Evolutionary conservation across 2,329 filamentous ascomycete species (phyloP).

Genomic region (Sarocladiaceae sp.): DNA sequence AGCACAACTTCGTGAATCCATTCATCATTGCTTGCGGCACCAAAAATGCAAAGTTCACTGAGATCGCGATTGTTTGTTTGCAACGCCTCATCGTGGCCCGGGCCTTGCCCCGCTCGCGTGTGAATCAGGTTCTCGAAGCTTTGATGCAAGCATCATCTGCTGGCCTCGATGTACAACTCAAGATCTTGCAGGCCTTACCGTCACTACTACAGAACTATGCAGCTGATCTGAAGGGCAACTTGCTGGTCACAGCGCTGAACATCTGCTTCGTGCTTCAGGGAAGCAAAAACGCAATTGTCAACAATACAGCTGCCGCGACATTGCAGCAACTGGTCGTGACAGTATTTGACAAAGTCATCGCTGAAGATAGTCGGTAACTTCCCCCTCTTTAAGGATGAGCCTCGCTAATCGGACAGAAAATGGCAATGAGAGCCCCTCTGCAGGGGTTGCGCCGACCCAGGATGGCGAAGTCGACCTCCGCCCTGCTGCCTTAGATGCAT

Average conservation of each 20-base stretch:
- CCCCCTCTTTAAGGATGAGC: background rate
- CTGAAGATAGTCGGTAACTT: constrained; percentile 66
- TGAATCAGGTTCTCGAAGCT: constrained; percentile 84
- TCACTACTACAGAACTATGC: constrained; percentile 89
- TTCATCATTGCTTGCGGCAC: constrained; percentile 92
- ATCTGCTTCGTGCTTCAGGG: constrained; percentile 89
- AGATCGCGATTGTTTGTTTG: constrained; percentile 81
- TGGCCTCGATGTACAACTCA: constrained; percentile 85
- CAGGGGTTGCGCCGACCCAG: constrained; percentile 64
- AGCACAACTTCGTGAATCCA: constrained; percentile 81
- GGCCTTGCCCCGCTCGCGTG: constrained; percentile 71
- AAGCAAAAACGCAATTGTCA: constrained; percentile 89
- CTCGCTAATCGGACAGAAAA: constrained; percentile 27
- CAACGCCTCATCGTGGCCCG: constrained; percentile 82
- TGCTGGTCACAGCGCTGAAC: constrained; percentile 78
- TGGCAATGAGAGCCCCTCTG: constrained; percentile 48
- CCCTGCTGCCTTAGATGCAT: constrained; percentile 79
- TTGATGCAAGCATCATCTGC: constrained; percentile 80
- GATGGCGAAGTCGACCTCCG: constrained; percentile 63
- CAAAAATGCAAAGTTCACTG: constrained; percentile 84
- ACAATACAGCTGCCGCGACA: constrained; percentile 94
- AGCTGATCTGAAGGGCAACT: constrained; percentile 71
- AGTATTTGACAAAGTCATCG: constrained; percentile 85
- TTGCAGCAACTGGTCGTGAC: constrained; percentile 89
- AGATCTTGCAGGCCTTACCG: constrained; percentile 88